phyloP scores from a whole-genome alignment of 306 rosid genomes.

The Rosa rugosa region DNA sequence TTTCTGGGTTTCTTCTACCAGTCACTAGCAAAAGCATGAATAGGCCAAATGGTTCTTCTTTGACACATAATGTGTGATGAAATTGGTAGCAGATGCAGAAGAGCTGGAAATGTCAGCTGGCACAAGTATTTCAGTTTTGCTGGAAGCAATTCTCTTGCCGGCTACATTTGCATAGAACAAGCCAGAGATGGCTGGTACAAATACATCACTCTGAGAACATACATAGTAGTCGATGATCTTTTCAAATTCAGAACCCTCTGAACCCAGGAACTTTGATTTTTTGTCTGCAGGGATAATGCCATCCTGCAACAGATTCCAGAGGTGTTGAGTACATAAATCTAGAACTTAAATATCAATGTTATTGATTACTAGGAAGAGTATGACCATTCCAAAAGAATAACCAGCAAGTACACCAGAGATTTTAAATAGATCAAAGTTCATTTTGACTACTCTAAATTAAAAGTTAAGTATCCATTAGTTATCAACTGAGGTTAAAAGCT shows the following conservation, averaged over 20 bases:
- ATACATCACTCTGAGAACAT: slow-evolving; percentile 74
- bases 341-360: neutral
- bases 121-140: slow-evolving; percentile 77
- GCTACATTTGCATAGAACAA: slow-evolving; percentile 91
- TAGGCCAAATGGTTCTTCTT: slow-evolving; percentile 97
- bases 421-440: neutral
- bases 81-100: slow-evolving; percentile 61
- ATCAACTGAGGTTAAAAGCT: neutral
- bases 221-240: slow-evolving; percentile 81
- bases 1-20: slow-evolving; percentile 24
- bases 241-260: slow-evolving; percentile 76
- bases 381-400: neutral
- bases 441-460: neutral
- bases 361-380: neutral
- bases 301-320: slow-evolving; percentile 64
- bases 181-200: slow-evolving; percentile 93
- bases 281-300: slow-evolving; percentile 86
- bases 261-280: slow-evolving; percentile 62
- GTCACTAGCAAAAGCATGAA: slow-evolving; percentile 75
- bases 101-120: slow-evolving; percentile 65
- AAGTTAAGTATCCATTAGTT: neutral
- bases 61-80: slow-evolving; percentile 75
- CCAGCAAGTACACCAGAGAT: neutral
- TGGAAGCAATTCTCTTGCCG: slow-evolving; percentile 81
- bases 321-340: neutral